A percentile compares a stretch with the other conserved stretches of the same genome.
phyloP scores from a whole-genome alignment of 2,329 filamentous ascomycete species.

The Zopfia rhizophila region DNA sequence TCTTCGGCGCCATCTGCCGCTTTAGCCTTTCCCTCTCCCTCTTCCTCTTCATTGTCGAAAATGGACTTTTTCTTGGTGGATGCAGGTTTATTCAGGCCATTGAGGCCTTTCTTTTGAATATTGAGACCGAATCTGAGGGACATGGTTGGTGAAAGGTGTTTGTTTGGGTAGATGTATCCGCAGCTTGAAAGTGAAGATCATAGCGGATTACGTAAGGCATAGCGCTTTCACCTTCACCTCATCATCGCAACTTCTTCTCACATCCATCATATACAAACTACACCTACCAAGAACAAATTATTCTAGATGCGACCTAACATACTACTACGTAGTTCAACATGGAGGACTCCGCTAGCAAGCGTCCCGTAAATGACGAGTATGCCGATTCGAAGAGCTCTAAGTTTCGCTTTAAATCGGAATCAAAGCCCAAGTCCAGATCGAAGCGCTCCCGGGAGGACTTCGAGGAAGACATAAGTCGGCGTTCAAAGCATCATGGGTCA shows the following conservation, averaged over 20 bases:
- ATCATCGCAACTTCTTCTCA: conserved; percentile 34
- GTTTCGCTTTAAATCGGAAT: conserved; percentile 54
- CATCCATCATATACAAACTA: too few species aligned
- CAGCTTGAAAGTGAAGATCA: conserved; percentile 3
- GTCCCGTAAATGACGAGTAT: conserved; percentile 32
- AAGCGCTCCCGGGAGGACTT: conserved; percentile 26
- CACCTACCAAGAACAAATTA: too few species aligned
- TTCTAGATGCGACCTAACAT: too few species aligned
- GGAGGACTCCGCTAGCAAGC: conserved; percentile 41
- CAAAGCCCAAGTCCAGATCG: conserved; percentile 32
- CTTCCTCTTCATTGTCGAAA: conserved; percentile 69
- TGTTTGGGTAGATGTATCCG: conserved; percentile 5
- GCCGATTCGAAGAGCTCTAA: conserved; percentile 40
- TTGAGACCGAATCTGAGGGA: conserved; percentile 68
- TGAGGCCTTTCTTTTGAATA: conserved; percentile 64
- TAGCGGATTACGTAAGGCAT: not conserved
- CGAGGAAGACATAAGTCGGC: conserved; percentile 7
- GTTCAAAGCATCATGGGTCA: conserved; percentile 27
- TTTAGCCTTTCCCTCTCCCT: conserved; percentile 43
- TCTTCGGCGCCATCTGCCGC: conserved; percentile 60
- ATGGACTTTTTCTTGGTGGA: conserved; percentile 43
- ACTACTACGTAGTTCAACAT: too few species aligned
- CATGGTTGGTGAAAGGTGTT: conserved; percentile 36
- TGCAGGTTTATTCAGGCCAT: conserved; percentile 29
- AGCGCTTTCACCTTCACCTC: not conserved